These are phyloP conservation scores for Monosporozyma solicola DNA, from an alignment of 805 yeast genomes.

Conservation along the genomic window DNA sequence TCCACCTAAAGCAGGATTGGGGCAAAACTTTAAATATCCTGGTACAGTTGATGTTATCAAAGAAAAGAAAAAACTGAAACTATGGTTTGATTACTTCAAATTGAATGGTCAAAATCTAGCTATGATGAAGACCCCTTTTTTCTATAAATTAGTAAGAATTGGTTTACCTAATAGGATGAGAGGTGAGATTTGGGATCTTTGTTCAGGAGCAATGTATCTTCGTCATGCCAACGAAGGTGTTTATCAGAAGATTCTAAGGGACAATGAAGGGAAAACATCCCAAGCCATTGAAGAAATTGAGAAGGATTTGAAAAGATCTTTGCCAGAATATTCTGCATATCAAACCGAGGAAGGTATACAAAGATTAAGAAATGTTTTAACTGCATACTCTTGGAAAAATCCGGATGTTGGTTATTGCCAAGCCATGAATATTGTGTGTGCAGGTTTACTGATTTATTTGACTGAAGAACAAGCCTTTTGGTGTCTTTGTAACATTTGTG, in stretches of 20 bases:
- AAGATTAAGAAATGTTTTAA: conserved; percentile 75
- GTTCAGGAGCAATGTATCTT: conserved; percentile 75
- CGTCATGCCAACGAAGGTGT: conserved; percentile 54
- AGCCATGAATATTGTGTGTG: conserved; percentile 92
- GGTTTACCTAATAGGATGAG: conserved; percentile 91
- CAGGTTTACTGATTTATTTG: conserved; percentile 71
- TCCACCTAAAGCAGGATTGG: conserved; percentile 79
- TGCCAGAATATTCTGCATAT: conserved; percentile 94
- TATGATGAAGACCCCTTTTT: conserved; percentile 61
- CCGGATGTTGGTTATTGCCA: conserved; percentile 98
- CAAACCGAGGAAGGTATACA: conserved; percentile 80
- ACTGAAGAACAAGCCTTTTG: conserved; percentile 97
- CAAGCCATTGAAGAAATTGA: conserved; percentile 93
- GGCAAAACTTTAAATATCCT: conserved; percentile 76
- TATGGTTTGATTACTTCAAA: conserved; percentile 89
- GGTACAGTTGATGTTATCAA: conserved; percentile 72
- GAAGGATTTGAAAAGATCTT: conserved; percentile 85
- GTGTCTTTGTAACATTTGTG: conserved; percentile 76
- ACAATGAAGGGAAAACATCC: conserved; percentile 55
- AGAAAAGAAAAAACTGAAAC: conserved; percentile 76
- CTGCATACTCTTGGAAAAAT: conserved; percentile 94
- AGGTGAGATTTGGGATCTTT: conserved; percentile 94
- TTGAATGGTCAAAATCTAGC: conserved; percentile 80
- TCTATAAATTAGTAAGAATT: conserved; percentile 74
- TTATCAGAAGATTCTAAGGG: conserved; percentile 50